Percentiles rank a stretch among this genome's conserved stretches.
Conservation (phyloP, 2,329 filamentous ascomycete genomes). For the Paecilomyces sp. region DNA sequence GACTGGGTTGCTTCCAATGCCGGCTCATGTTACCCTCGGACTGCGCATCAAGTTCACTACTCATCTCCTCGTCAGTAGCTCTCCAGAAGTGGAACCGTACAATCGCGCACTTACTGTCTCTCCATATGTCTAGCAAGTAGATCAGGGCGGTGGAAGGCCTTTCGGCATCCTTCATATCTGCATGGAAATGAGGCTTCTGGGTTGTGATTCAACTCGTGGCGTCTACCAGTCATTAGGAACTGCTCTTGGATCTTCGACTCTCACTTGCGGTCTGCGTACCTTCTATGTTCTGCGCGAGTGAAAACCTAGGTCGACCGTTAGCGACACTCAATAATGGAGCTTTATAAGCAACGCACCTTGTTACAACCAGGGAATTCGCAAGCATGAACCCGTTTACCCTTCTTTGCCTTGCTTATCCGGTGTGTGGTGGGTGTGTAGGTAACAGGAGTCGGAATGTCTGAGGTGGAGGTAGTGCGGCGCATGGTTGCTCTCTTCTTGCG, state of each 20-base stretch:
- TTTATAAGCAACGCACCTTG: conserved; percentile 31
- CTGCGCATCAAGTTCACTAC: conserved; percentile 30
- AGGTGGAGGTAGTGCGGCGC: conserved; percentile 19
- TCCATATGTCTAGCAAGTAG: conserved; percentile 43
- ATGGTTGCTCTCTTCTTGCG: conserved; percentile 17
- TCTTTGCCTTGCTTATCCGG: conserved; percentile 46
- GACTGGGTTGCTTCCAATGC: conserved; percentile 20
- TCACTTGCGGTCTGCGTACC: conserved; percentile 17
- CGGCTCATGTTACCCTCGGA: conserved; percentile 14
- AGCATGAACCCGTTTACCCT: conserved; percentile 44
- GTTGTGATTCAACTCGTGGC: conserved; percentile 46
- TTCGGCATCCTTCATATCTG: conserved; percentile 36
- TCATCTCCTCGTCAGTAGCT: conserved; percentile 6
- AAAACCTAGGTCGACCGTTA: conserved; percentile 33
- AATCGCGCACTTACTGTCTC: conserved; percentile 36
- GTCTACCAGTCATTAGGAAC: conserved; percentile 18
- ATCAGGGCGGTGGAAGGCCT: conserved; percentile 43
- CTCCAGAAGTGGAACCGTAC: neutral
- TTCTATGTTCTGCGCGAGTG: conserved; percentile 43
- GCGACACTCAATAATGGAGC: conserved; percentile 4
- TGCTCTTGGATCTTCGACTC: neutral
- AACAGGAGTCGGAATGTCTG: conserved; percentile 27
- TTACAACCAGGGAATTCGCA: conserved; percentile 42
- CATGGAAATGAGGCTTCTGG: conserved; percentile 40
- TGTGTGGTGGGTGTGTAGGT: conserved; percentile 44